Percentiles rank a stretch among this genome's conserved stretches.
These are phyloP conservation scores for Penicillium sp. DNA, from an alignment of 2,329 filamentous ascomycete genomes.

Conservation along the genomic window DNA sequence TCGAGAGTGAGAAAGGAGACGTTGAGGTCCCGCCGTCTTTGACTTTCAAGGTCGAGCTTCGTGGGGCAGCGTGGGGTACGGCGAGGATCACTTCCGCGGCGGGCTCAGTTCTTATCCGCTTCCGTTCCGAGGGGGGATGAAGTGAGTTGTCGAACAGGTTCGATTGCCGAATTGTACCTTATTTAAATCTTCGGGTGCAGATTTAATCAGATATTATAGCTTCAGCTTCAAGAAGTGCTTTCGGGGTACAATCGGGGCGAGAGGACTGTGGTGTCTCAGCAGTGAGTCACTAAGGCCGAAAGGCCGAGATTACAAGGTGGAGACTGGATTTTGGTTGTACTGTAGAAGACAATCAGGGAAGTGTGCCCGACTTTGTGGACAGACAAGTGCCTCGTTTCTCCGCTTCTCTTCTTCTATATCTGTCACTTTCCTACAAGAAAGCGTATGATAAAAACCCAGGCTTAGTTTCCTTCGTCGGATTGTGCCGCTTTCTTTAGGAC, in stretches of 20 bases:
- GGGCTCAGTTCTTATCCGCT: slow-evolving; percentile 15
- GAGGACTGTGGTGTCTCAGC: slow-evolving; percentile 7
- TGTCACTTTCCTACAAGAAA: no score
- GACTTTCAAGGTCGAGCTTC: slow-evolving; percentile 8
- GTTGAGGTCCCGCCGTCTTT: not conserved
- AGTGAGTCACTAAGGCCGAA: slow-evolving; percentile 19
- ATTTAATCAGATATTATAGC: not conserved
- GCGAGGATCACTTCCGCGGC: not conserved
- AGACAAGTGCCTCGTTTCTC: no score
- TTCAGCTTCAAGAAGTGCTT: not conserved
- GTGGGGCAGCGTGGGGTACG: slow-evolving; percentile 22
- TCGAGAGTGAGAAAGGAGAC: not conserved
- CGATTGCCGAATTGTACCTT: not conserved
- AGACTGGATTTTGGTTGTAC: not conserved
- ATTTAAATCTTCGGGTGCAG: not conserved
- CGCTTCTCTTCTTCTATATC: no score
- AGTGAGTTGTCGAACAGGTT: not conserved
- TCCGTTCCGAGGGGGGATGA: not conserved
- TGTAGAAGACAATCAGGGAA: no score
- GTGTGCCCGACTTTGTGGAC: no score
- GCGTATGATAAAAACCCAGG: no score
- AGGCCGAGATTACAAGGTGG: slow-evolving; percentile 8
- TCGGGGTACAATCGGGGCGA: slow-evolving; percentile 1
- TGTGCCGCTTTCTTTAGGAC: no score
- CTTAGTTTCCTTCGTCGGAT: no score